phyloP scores from a whole-genome alignment of 208 protist genomes.

The Trichomonas vaginalis region DNA sequence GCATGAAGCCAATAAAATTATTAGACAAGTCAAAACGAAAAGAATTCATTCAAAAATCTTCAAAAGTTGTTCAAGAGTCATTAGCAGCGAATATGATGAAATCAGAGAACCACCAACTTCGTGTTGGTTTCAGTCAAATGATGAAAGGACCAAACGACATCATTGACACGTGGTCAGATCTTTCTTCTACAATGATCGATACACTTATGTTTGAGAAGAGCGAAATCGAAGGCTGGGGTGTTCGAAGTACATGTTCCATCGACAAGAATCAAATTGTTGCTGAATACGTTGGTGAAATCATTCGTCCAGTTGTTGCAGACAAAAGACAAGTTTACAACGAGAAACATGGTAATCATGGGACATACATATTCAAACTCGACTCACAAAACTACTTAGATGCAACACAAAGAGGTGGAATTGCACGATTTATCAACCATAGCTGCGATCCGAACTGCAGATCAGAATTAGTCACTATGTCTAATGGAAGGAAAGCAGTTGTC shows the following conservation, averaged over 20 bases:
- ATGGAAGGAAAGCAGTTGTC: neutral
- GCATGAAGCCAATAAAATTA: neutral
- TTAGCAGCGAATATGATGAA: neutral
- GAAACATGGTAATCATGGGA: neutral
- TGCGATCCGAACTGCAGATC: neutral
- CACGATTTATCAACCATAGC: neutral
- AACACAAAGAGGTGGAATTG: neutral
- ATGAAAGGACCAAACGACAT: neutral
- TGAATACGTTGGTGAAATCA: neutral
- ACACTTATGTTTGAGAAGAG: neutral
- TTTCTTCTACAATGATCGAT: neutral
- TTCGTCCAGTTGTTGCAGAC: neutral
- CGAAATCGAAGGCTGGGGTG: slow-evolving; percentile 13
- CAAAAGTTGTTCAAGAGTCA: neutral
- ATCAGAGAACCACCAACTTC: neutral
- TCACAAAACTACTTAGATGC: neutral
- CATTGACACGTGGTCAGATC: neutral
- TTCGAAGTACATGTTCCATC: neutral
- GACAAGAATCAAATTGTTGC: neutral
- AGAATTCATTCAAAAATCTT: neutral
- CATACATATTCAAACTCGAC: neutral
- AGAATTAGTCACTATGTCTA: neutral
- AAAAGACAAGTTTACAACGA: neutral
- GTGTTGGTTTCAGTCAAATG: neutral
- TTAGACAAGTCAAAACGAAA: neutral